Base-by-base conservation (phyloP, 768 basidiomycete species). In the Xerocomellus dryophilus region DNA sequence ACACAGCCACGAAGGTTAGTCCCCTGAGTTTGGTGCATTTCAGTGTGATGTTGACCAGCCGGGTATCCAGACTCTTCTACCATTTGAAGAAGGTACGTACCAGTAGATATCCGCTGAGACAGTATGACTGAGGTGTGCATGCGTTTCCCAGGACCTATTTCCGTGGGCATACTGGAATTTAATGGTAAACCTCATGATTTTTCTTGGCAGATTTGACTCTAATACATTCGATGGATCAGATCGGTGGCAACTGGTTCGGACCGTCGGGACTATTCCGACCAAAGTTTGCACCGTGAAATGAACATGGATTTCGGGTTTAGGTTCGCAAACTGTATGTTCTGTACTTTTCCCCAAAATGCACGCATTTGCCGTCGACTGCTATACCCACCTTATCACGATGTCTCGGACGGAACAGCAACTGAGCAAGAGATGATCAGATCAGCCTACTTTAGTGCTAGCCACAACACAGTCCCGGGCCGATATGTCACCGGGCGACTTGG, bases 51-150 rank as follows among this genome's bases (percentile, higher is more conserved):
- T 44, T 64, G 23, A 62, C 43, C 17, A 38, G n/a, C 18, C 11
- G 18, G 23, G 20, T 12, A 20, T 54, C 32, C 61, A 88, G 87
- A 51, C 57, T 83, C 4, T 95, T 89, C 78, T 97, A 93, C 73
- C 83, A 94, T 71, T 72, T 98, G 47, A 95, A 94, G 73, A 95
- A 87, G 79, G 86, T 81, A 65, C 18, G 59, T 47, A 7, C 20
- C 5, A 8, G 38, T 34, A 21, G 32, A 49, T 36, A 8, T 58
- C 31, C n/a, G 17, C 4, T 4, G 21, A 47, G 31, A 31, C 25
- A 25, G 31, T 15, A 23, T 7, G 25, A 25, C 29, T 31, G 25
- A 47, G 35, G 29, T 47, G 27, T 12, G 31, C 8, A 20, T 34
- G 32, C 39, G n/a, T 55, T n/a, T 39, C 45, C 17, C 47, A 66